phyloP scores from a whole-genome alignment of 192 early-diverging fungal genomes.

The Lobosporangium transversale region DNA sequence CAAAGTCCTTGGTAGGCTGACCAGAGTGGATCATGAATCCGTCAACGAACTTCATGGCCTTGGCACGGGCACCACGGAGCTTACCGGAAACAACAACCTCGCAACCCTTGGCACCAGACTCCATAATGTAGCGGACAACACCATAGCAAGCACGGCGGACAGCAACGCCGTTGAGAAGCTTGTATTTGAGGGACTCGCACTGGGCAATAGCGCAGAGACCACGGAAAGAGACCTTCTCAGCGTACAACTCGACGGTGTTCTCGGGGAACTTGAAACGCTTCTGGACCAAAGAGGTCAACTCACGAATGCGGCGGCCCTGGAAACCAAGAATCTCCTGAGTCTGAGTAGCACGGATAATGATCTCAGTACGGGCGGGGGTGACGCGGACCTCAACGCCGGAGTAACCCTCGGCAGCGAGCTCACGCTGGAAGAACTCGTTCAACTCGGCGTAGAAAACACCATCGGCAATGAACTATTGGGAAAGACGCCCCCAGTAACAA shows the following conservation, averaged over 20 bases:
- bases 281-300: constrained; percentile 97
- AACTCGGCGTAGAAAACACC: constrained; percentile 99
- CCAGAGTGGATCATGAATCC: constrained; percentile 99
- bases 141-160: constrained; percentile 98
- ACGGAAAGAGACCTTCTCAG: constrained; percentile 96
- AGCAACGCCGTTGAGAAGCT: constrained; percentile 95
- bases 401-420: constrained; percentile 98
- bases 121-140: constrained; percentile 99
- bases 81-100: constrained; percentile 99
- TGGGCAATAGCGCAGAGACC: constrained; percentile 99
- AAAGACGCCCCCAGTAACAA: too few relatives aligned
- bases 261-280: constrained; percentile 99
- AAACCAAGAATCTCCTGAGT: constrained; percentile 98
- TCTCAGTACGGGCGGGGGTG: constrained; percentile 98
- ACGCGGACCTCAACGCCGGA: constrained; percentile 99
- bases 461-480: constrained; percentile 95
- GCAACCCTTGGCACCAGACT: constrained; percentile 99
- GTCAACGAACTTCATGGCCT: constrained; percentile 99
- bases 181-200: constrained; percentile 98
- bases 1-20: constrained; percentile 95
- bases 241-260: constrained; percentile 98
- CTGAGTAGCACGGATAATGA: constrained; percentile 99
- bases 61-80: constrained; percentile 99
- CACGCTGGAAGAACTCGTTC: constrained; percentile 99
- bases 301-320: constrained; percentile 98